Evolutionary conservation across 495 filamentous ascomycete genomes (phyloP).

Genomic region (Penicillium fimorum): DNA sequence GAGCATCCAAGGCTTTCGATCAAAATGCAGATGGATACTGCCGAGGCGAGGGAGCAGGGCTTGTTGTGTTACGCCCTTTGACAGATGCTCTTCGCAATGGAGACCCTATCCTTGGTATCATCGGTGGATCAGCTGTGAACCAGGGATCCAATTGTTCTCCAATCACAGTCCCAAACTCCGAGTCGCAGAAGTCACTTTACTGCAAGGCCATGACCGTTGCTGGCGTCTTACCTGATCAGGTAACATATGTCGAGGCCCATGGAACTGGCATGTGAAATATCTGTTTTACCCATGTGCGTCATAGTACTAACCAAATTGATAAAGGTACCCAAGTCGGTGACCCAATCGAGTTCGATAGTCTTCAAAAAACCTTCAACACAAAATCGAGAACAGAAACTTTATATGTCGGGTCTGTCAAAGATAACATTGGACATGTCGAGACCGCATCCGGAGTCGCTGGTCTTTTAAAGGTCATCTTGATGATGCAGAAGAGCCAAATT

Average conservation of each 20-base stretch:
- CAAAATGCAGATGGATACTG: conserved; percentile 34
- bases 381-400: no score
- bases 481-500: conserved; percentile 39
- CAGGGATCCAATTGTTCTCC: conserved; percentile 59
- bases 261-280: conserved; percentile 32
- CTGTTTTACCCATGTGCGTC: no score
- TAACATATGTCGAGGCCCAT: conserved; percentile 41
- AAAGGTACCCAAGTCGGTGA: conserved; percentile 42
- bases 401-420: conserved; percentile 43
- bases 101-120: conserved; percentile 60
- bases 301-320: no score
- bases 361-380: no score
- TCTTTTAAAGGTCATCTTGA: conserved; percentile 40
- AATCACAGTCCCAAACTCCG: conserved; percentile 54
- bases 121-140: conserved; percentile 58
- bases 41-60: conserved; percentile 33
- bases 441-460: conserved; percentile 39
- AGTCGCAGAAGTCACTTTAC: conserved; percentile 34
- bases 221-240: no score
- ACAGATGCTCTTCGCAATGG: conserved; percentile 58
- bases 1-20: conserved; percentile 64
- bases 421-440: conserved; percentile 45
- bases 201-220: no score
- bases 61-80: conserved; percentile 52
- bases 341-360: conserved; percentile 27